These are phyloP conservation scores for Acer negundo DNA, from an alignment of 345 rosid genomes.

Conservation along the genomic window DNA sequence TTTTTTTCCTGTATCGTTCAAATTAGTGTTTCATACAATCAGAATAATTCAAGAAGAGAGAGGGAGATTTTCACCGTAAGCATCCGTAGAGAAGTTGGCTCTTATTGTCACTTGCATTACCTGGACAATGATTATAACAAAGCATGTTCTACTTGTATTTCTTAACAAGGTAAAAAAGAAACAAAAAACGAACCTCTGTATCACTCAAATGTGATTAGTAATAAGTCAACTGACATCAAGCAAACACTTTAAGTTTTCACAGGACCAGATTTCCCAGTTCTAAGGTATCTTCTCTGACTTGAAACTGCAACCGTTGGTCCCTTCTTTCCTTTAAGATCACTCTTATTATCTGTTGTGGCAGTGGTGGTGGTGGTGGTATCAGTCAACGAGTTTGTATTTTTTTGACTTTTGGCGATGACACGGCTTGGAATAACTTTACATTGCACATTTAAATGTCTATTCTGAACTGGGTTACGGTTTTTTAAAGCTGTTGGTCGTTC, in stretches of 20 bases:
- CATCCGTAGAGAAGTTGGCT: not conserved
- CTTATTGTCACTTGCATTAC: not conserved
- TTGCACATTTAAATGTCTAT: constrained; percentile 28
- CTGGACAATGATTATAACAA: not conserved
- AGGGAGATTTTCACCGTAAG: not conserved
- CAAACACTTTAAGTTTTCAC: constrained; percentile 17
- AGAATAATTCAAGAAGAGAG: not conserved
- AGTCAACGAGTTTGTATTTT: constrained; percentile 24
- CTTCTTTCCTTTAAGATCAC: constrained; percentile 27
- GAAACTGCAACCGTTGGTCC: constrained; percentile 23
- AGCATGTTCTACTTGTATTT: not conserved
- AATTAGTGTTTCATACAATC: not conserved
- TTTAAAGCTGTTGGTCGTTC: constrained; percentile 29
- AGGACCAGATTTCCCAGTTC: constrained; percentile 21
- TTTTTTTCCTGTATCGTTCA: not conserved
- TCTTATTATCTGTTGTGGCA: constrained; percentile 16
- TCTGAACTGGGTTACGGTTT: constrained; percentile 30
- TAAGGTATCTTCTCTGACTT: constrained; percentile 24
- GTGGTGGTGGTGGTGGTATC: constrained; percentile 20
- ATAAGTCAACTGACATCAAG: not conserved
- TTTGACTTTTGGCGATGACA: constrained; percentile 17
- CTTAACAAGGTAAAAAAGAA: not conserved
- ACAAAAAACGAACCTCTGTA: not conserved
- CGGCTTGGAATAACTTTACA: constrained; percentile 24
- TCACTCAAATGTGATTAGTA: not conserved